Evolutionary conservation across 352 stramenopile species (phyloP), one percentile per base, ranked within the genome.

Genomic region (Globisporangium emineosum): DNA sequence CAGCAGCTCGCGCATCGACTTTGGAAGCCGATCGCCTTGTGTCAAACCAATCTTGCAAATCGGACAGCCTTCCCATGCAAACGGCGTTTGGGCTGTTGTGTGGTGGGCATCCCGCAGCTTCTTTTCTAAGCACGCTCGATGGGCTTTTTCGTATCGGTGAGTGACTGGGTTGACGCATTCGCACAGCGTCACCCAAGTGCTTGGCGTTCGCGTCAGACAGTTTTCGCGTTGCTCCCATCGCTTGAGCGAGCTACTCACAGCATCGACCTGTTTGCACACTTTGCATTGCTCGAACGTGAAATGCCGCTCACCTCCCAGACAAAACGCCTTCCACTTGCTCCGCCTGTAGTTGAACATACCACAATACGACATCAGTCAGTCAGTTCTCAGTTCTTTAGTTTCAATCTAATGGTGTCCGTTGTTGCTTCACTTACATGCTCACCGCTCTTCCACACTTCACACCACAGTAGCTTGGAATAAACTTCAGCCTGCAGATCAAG

Each of bases 101-200:
- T 23, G 52, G 40, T 15, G 30, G 7, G 30, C 29, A 15, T 66
- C 21, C 66, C 5, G 60, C 17, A 37, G 19, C 13, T 35, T 49
- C 13, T 42, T 62, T 33, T 85, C 76, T 0, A 77, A 47, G 5
- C 77, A 86, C 21, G n/a, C 15, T 17, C 77, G 77, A 66, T 86
- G 77, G 0, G 68, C 75, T 45, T 61, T 69, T 13, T 62, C 60
- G 21, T 17, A 30, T 0, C 37, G 65, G 6, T 72, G 47, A 1
- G 70, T 86, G n/a, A 68, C 33, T 0, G 65, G 59, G 32, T 83
- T 71, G 9, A 67, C 42, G 32, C 78, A 88, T 25, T 59, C n/a
- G 49, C 78, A 88, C 33, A 82, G 5, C 7, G 50, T 62, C 29
- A 88, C 47, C 78, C 78, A 88, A 0, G 78, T 86, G 23, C 57